phyloP scores from a whole-genome alignment of 108 stramenopile species.

The Conticribra guillardii region DNA sequence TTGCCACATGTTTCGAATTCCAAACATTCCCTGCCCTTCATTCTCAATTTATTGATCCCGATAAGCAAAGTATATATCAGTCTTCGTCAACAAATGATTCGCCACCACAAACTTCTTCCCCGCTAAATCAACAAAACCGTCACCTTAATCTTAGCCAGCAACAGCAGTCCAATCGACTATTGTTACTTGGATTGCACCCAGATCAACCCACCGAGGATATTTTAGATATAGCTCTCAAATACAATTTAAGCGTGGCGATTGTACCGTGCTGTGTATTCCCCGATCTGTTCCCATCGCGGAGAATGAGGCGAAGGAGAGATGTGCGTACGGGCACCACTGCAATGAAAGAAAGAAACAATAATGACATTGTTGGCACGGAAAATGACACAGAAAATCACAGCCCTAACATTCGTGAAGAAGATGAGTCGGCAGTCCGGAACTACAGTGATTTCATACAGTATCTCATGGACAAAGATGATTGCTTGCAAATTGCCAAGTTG shows the following conservation, averaged over 20 bases:
- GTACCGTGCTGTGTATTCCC: constrained; percentile 79
- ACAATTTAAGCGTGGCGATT: constrained; percentile 55
- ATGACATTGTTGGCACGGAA: background rate
- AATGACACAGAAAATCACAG: background rate
- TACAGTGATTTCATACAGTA: constrained; percentile 67
- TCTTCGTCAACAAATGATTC: background rate
- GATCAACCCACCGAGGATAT: constrained; percentile 79
- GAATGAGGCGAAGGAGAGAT: background rate
- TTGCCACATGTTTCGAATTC: background rate
- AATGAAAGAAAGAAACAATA: background rate
- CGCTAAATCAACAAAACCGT: background rate
- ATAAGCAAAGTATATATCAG: background rate
- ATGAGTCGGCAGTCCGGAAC: constrained; percentile 42
- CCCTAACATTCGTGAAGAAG: no score
- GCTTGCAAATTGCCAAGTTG: constrained; percentile 45
- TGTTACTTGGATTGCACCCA: constrained; percentile 73
- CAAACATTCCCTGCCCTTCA: background rate
- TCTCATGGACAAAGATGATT: constrained; percentile 59
- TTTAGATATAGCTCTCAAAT: constrained; percentile 60
- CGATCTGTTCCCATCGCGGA: constrained; percentile 56
- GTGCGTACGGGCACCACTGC: no score
- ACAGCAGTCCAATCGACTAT: constrained; percentile 23
- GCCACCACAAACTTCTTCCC: background rate
- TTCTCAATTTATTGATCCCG: background rate
- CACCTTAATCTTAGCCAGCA: background rate